These are phyloP conservation scores for Clitopilus hobsonii DNA, from an alignment of 768 basidiomycete genomes.

Conservation along the genomic window DNA sequence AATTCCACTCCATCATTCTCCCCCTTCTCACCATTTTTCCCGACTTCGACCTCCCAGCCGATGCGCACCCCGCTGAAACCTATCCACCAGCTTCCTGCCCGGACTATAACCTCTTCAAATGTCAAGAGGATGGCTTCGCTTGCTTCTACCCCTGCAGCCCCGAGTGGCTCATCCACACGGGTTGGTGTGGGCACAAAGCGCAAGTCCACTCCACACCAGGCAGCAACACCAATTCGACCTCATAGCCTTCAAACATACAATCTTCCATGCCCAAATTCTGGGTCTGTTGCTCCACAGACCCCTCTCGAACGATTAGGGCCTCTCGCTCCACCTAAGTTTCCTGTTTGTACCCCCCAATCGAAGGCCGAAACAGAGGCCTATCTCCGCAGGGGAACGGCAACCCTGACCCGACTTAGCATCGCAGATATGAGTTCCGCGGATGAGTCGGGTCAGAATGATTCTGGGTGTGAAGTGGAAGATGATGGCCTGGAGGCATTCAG, in stretches of 20 bases:
- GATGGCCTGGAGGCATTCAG: conserved; percentile 32
- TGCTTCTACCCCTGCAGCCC: conserved; percentile 15
- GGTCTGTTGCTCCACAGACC: conserved; percentile 31
- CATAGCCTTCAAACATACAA: conserved; percentile 45
- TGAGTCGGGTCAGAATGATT: conserved; percentile 42
- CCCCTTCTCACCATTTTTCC: conserved; percentile 35
- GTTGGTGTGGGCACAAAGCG: conserved; percentile 58
- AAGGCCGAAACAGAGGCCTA: conserved; percentile 51
- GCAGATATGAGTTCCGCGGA: conserved; percentile 49
- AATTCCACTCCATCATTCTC: conserved; percentile 19
- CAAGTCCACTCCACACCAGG: conserved; percentile 46
- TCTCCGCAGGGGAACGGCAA: conserved; percentile 53
- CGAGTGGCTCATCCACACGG: conserved; percentile 19
- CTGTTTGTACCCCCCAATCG: conserved; percentile 40
- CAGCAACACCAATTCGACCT: conserved; percentile 52
- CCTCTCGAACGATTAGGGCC: conserved; percentile 52
- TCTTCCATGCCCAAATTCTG: conserved; percentile 32
- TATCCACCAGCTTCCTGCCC: conserved; percentile 30
- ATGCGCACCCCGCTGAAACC: conserved; percentile 62
- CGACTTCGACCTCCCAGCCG: conserved; percentile 40
- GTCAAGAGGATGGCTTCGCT: conserved; percentile 9
- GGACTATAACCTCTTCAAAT: conserved; percentile 35
- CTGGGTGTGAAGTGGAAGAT: conserved; percentile 46
- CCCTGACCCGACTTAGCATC: conserved; percentile 57
- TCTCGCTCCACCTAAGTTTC: conserved; percentile 47